Conservation (phyloP, 805 yeast genomes). For the Starmerella sirachaensis region DNA sequence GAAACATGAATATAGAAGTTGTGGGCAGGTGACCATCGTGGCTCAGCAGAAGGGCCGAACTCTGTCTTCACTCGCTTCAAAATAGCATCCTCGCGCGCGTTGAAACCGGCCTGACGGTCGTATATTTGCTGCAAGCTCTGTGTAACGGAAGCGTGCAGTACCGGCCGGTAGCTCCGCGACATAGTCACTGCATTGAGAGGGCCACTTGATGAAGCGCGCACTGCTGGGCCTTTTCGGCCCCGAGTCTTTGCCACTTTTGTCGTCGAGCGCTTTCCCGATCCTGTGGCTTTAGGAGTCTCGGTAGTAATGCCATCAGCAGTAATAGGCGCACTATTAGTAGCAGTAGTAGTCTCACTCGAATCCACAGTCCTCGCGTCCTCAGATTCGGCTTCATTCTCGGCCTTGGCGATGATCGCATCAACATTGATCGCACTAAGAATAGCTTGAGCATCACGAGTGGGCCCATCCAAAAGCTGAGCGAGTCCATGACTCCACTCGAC, state of each 20-base stretch:
- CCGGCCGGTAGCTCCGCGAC: slow-evolving; percentile 15
- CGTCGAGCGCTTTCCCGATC: not conserved
- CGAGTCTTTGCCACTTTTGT: not conserved
- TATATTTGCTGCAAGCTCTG: slow-evolving; percentile 18
- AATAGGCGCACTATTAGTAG: not conserved
- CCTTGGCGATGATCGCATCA: slow-evolving; percentile 17
- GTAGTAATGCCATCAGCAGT: not conserved
- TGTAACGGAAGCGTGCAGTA: slow-evolving; percentile 17
- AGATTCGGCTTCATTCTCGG: too few species aligned
- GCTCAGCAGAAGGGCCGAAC: slow-evolving; percentile 21
- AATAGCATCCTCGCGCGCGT: slow-evolving; percentile 22
- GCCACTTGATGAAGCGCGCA: not conserved
- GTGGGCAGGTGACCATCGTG: slow-evolving; percentile 34
- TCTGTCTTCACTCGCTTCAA: slow-evolving; percentile 13
- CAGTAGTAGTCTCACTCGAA: not conserved
- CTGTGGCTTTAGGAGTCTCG: not conserved
- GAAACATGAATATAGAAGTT: slow-evolving; percentile 41
- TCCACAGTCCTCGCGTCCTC: too few species aligned
- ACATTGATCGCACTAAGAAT: slow-evolving; percentile 36
- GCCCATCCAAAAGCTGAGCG: slow-evolving; percentile 17
- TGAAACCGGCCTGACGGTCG: slow-evolving; percentile 24
- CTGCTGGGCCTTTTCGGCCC: not conserved
- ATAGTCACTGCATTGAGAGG: slow-evolving; percentile 8
- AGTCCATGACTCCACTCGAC: not conserved
- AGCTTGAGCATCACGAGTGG: slow-evolving; percentile 30